Evolutionary conservation across 371 early-diverging fungal genomes (phyloP).

Genomic region (Actinomucor elegans): DNA sequence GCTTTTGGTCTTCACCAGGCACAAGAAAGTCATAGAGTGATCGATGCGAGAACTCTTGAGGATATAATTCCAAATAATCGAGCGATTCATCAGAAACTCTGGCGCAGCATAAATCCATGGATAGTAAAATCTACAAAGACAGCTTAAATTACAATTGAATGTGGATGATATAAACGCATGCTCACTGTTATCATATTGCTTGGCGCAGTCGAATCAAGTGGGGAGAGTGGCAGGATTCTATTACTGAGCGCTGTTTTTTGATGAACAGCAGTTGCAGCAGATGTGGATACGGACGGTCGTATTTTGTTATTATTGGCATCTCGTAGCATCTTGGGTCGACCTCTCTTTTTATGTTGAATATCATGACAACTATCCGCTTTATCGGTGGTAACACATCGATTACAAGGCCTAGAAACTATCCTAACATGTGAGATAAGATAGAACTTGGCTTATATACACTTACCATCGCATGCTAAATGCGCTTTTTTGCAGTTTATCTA

Average conservation of each 20-base stretch:
- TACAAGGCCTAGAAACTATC: slow-evolving; percentile 25
- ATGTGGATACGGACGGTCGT: background rate
- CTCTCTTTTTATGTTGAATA: slow-evolving; percentile 25
- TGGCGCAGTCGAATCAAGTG: background rate
- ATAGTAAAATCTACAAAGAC: slow-evolving; percentile 10
- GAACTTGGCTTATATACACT: background rate
- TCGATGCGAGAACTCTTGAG: slow-evolving; percentile 26
- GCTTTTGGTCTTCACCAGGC: slow-evolving; percentile 4
- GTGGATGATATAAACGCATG: background rate
- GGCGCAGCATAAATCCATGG: slow-evolving; percentile 28
- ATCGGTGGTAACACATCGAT: slow-evolving; percentile 17
- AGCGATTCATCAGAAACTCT: slow-evolving; percentile 21
- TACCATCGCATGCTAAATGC: slow-evolving; percentile 31
- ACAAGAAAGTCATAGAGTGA: slow-evolving; percentile 27
- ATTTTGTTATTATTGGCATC: slow-evolving; percentile 13
- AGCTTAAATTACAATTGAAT: no score
- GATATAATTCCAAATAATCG: slow-evolving; percentile 19
- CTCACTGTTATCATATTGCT: slow-evolving; percentile 5
- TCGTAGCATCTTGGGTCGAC: slow-evolving; percentile 24
- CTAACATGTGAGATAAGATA: background rate
- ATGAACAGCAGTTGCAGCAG: background rate
- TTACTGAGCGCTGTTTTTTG: background rate
- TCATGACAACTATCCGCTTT: slow-evolving; percentile 23
- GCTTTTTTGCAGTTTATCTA: slow-evolving; percentile 29
- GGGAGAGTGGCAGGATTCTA: background rate